Conservation (phyloP, 164 flowering plant species). For the Paratinospora sagittata region DNA sequence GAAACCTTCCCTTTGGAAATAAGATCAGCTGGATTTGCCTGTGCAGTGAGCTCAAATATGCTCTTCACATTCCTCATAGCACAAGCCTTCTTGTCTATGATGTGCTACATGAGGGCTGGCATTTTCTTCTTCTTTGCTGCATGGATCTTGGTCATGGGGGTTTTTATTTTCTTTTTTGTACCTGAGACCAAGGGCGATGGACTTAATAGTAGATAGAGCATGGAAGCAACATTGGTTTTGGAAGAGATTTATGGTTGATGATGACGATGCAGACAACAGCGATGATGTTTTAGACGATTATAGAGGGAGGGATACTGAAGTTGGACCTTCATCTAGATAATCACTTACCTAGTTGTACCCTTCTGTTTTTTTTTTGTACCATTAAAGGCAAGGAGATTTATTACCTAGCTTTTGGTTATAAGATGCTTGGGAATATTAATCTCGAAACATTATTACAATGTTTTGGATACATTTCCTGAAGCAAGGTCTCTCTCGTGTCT, state of each 20-base stretch:
- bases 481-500: too few relatives aligned
- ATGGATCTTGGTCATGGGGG: constrained; percentile 47
- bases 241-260: constrained; percentile 40
- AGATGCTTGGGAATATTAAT: too few relatives aligned
- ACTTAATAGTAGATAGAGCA: constrained; percentile 38
- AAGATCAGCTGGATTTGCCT: constrained; percentile 53
- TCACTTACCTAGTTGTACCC: not conserved
- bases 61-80: constrained; percentile 70
- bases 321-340: not conserved
- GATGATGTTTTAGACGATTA: constrained; percentile 1
- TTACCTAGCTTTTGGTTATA: not conserved
- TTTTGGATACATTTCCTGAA: too few relatives aligned
- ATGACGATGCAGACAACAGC: not conserved
- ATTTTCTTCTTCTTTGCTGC: constrained; percentile 71
- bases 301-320: not conserved
- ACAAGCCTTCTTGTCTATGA: constrained; percentile 66
- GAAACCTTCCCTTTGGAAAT: constrained; percentile 56
- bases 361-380: not conserved
- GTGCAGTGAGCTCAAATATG: constrained; percentile 70
- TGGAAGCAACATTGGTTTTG: constrained; percentile 54
- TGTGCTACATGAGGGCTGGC: constrained; percentile 49
- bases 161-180: constrained; percentile 36
- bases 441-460: not conserved
- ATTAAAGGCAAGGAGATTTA: not conserved
- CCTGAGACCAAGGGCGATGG: constrained; percentile 54